Evolutionary conservation across 768 basidiomycete genomes (phyloP).

Genomic region (Flagelloscypha sp.): DNA sequence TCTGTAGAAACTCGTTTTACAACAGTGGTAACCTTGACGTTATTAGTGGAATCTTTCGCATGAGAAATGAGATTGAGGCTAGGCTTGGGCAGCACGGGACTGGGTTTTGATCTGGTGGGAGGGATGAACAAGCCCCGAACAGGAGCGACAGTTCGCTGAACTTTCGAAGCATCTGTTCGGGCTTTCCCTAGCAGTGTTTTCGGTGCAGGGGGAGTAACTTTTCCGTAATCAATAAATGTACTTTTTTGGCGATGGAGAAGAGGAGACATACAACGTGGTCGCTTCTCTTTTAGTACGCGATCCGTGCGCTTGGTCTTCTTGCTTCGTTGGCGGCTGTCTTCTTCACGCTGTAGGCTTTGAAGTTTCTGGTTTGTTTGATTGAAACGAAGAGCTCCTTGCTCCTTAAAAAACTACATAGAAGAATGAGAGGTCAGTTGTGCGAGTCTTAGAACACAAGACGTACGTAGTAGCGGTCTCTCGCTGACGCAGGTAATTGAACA

Average conservation of each 20-base stretch:
- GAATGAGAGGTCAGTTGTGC: constrained; percentile 8
- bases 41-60: constrained; percentile 25
- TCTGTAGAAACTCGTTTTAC: constrained; percentile 26
- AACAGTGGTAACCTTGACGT: constrained; percentile 47
- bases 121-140: constrained; percentile 45
- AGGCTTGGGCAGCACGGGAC: constrained; percentile 31
- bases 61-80: constrained; percentile 24
- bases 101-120: constrained; percentile 31
- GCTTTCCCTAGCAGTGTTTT: constrained; percentile 77
- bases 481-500: constrained; percentile 45
- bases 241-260: constrained; percentile 11
- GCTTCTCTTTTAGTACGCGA: constrained; percentile 57
- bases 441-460: constrained; percentile 16
- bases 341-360: constrained; percentile 58
- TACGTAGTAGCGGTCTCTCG: constrained; percentile 67
- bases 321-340: constrained; percentile 68
- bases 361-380: constrained; percentile 56
- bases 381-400: constrained; percentile 53
- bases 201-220: constrained; percentile 35
- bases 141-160: constrained; percentile 51
- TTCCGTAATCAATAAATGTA: constrained; percentile 6
- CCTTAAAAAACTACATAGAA: constrained; percentile 39
- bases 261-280: constrained; percentile 46
- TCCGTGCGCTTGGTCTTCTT: constrained; percentile 71
- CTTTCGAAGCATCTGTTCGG: constrained; percentile 57